phyloP scores from a whole-genome alignment of 495 filamentous ascomycete species.

The Xanthoparmelia taractica region DNA sequence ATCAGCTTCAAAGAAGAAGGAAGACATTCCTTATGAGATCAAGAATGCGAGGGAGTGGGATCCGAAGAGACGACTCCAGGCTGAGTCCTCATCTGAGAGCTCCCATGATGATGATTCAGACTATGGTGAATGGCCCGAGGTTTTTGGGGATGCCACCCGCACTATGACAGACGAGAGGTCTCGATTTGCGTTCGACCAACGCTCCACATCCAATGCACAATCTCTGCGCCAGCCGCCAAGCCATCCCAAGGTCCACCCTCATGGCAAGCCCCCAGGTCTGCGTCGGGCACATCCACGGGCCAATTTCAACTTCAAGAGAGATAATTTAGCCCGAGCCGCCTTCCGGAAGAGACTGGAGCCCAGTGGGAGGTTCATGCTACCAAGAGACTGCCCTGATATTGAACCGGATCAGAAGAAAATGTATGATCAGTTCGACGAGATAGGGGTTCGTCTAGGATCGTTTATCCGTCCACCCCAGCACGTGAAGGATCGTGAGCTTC shows the following conservation, averaged over 20 bases:
- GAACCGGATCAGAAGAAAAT: constrained; percentile 17
- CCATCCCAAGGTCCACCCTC: background rate
- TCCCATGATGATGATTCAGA: background rate
- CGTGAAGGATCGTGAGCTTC: constrained; percentile 17
- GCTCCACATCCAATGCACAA: background rate
- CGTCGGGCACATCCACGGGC: background rate
- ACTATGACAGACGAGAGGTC: background rate
- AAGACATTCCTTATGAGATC: constrained; percentile 16
- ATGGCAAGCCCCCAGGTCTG: background rate
- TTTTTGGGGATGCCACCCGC: background rate
- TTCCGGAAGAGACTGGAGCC: constrained; percentile 21
- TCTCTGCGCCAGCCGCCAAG: background rate
- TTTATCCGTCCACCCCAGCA: constrained; percentile 27
- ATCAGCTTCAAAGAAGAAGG: constrained; percentile 1
- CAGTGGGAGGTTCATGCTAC: constrained; percentile 5
- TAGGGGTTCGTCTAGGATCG: constrained; percentile 24
- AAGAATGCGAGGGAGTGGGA: constrained; percentile 15
- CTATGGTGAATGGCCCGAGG: background rate
- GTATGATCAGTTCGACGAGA: constrained; percentile 24
- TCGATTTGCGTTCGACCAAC: background rate
- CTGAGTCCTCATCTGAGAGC: background rate
- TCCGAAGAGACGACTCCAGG: background rate
- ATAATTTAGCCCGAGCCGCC: constrained; percentile 27
- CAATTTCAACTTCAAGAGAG: constrained; percentile 18
- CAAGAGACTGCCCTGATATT: constrained; percentile 14